Conservation (phyloP, 208 protist species). For the Leishmania mexicana region DNA sequence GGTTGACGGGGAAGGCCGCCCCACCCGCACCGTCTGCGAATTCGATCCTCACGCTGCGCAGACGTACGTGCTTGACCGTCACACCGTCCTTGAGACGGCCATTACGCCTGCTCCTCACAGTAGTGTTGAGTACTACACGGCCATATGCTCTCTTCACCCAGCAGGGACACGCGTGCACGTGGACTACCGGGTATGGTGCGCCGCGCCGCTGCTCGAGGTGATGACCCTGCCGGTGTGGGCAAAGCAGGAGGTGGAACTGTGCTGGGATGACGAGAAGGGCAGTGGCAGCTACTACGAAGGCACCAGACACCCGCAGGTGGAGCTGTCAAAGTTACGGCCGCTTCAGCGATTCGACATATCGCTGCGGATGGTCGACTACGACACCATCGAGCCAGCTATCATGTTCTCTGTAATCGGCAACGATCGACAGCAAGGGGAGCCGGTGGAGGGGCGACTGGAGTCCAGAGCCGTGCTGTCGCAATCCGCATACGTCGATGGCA, state of each 20-base stretch:
- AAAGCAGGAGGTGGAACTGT: constrained; percentile 44
- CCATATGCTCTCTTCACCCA: constrained; percentile 61
- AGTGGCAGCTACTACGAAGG: constrained; percentile 80
- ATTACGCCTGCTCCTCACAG: constrained; percentile 31
- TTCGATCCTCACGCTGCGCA: constrained; percentile 17
- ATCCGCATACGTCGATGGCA: constrained; percentile 73
- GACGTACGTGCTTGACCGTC: constrained; percentile 36
- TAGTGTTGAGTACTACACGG: constrained; percentile 46
- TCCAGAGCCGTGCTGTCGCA: constrained; percentile 48
- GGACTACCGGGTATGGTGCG: constrained; percentile 66
- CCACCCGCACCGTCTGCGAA: constrained; percentile 38
- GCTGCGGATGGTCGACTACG: constrained; percentile 62
- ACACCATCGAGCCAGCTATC: constrained; percentile 58
- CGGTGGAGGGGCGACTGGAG: constrained; percentile 58
- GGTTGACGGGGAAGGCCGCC: constrained; percentile 24
- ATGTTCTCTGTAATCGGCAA: constrained; percentile 72
- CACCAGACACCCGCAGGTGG: constrained; percentile 78
- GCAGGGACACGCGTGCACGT: constrained; percentile 35
- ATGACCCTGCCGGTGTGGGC: constrained; percentile 55
- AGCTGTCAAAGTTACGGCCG: constrained; percentile 54
- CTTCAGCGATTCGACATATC: constrained; percentile 62
- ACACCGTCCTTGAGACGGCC: constrained; percentile 40
- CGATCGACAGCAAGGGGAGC: constrained; percentile 46
- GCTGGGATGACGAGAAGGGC: constrained; percentile 47
- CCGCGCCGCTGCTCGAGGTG: constrained; percentile 42